Base-by-base conservation (phyloP, 306 rosid genomes). In the Lathyrus aphaca region DNA sequence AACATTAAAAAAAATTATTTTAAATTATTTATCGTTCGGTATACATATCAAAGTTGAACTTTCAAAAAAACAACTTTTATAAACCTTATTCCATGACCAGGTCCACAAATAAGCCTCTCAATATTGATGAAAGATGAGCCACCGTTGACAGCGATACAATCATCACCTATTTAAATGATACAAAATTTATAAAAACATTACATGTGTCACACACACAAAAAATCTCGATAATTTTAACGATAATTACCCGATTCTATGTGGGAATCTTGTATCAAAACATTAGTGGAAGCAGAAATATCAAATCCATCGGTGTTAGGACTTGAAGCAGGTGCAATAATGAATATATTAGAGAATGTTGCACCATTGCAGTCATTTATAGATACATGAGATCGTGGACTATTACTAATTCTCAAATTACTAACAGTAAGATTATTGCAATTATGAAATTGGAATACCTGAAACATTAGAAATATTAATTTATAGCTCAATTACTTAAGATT, bases 301-400 rank as follows among this genome's bases (percentile, higher is more conserved):
- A 85, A 32, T 0, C 89, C 86, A 66, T 85, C 86, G 0, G 89
- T 85, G 72, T 85, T 85, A 2, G 86, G 86, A 14, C 89, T 82
- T 0, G 68, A 3, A 8, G 1, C 16, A 25, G 89, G 89, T n/a
- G 89, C 78, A 39, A 1, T 5, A 16, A 82, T 55, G 0, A 4
- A 2, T 3, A 85, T 62, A 17, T 45, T 0, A 5, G 43, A 54
- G 13, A 85, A 67, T 3, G 3, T 16, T 0, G 21, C 79, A 6
- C 21, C 66, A 5, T 69, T 8, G 43, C 79, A 66, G 3, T 0
- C 8, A 25, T 3, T 12, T 3, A 85, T 9, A 38, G 51, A 4
- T 39, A 79, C 45, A 61, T 79, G 86, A 43, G 49, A 5, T 50
- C 35, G 35, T 0, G 82, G 81, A 13, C 81, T 82, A 39, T 85